Evolutionary conservation across 352 stramenopile genomes (phyloP).

Genomic region (Stramenopiles sp.): DNA sequence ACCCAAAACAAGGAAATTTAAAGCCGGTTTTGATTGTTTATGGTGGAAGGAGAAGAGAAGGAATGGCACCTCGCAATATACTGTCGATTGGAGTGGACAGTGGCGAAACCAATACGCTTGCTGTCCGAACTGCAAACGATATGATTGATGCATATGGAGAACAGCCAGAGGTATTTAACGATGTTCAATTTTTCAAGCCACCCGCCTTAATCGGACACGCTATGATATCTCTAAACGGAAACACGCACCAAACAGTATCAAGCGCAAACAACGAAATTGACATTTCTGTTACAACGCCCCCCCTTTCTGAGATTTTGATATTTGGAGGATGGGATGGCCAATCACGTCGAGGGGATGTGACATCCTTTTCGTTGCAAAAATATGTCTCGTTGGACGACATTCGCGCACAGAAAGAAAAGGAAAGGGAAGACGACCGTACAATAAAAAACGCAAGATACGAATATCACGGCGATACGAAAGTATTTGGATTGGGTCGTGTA

Average conservation of each 20-base stretch:
- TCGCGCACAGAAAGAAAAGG: background rate
- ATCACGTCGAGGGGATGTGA: background rate
- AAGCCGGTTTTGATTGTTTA: background rate
- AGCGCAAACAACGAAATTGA: background rate
- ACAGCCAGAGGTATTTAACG: background rate
- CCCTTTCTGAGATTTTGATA: background rate
- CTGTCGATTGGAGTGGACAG: background rate
- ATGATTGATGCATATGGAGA: background rate
- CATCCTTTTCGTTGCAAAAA: background rate
- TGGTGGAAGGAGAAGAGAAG: background rate
- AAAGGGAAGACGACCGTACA: background rate
- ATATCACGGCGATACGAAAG: background rate
- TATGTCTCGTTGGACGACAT: background rate
- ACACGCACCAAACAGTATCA: background rate
- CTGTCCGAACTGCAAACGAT: background rate
- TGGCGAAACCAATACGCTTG: background rate
- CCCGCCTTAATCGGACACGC: background rate
- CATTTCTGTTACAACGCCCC: background rate
- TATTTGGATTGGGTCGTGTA: background rate
- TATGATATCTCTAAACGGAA: background rate
- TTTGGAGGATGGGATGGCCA: background rate
- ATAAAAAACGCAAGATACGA: background rate
- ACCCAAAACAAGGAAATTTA: background rate
- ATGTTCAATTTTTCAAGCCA: background rate
- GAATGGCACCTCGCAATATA: background rate